Evolutionary conservation across 768 basidiomycete genomes (phyloP).

Genomic region (Tulasnella calospora): DNA sequence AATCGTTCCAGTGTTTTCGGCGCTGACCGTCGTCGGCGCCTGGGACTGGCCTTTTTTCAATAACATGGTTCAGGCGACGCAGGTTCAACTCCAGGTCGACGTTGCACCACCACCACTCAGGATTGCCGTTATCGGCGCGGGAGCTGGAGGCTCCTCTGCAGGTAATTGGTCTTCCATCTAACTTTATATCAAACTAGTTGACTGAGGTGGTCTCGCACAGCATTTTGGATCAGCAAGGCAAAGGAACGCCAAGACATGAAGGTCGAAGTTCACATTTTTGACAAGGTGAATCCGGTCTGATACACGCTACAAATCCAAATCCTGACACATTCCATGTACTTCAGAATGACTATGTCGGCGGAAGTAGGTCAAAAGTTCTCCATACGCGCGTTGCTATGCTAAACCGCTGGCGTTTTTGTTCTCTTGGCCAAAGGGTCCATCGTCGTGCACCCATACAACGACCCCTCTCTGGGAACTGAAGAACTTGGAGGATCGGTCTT

Average conservation of each 20-base stretch:
- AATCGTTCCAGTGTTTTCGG: neutral
- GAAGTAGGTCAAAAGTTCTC: conserved; percentile 54
- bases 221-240: conserved; percentile 76
- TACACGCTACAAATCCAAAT: neutral
- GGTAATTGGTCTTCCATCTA: conserved; percentile 33
- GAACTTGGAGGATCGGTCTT: conserved; percentile 91
- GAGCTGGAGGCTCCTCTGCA: conserved; percentile 79
- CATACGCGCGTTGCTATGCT: neutral
- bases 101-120: conserved; percentile 31
- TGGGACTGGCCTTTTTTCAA: conserved; percentile 17
- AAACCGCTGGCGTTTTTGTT: neutral
- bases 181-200: neutral
- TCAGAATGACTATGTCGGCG: conserved; percentile 65
- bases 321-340: neutral
- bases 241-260: conserved; percentile 59
- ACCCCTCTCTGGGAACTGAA: conserved; percentile 51
- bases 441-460: conserved; percentile 62
- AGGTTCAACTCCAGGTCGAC: neutral
- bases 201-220: conserved; percentile 33
- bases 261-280: conserved; percentile 80
- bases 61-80: neutral
- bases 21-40: neutral
- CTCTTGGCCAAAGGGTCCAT: conserved; percentile 57
- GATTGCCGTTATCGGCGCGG: conserved; percentile 86
- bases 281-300: conserved; percentile 39